A percentile compares a stretch with the other conserved stretches of the same genome.
phyloP scores from a whole-genome alignment of 352 stramenopile genomes.

The Thalassiosira mediterranea region DNA sequence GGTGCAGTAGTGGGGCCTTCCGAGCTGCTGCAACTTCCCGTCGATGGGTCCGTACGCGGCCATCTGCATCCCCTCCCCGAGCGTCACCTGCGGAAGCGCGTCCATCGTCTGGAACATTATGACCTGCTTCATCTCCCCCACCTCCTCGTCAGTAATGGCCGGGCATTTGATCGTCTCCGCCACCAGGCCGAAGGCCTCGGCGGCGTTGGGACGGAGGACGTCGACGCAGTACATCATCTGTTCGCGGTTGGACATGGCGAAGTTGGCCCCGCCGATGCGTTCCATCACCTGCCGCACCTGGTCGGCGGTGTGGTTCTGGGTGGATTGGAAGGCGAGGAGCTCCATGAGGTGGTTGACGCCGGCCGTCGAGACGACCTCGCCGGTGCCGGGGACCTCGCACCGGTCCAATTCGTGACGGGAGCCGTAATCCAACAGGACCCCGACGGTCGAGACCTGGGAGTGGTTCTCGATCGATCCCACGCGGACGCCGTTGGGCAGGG shows the following conservation, averaged over 20 bases:
- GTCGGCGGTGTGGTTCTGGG: slow-evolving; percentile 81
- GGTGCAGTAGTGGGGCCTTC: slow-evolving; percentile 80
- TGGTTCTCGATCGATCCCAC: slow-evolving; percentile 97
- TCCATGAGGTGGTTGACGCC: slow-evolving; percentile 94
- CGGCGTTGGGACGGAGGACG: slow-evolving; percentile 92
- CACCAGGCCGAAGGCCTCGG: slow-evolving; percentile 89
- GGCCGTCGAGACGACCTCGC: slow-evolving; percentile 28
- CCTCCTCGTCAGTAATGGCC: slow-evolving; percentile 85
- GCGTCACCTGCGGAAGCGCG: slow-evolving; percentile 81
- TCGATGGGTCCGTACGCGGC: slow-evolving; percentile 71
- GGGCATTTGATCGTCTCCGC: slow-evolving; percentile 71
- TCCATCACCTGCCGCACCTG: slow-evolving; percentile 88
- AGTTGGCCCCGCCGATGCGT: slow-evolving; percentile 90
- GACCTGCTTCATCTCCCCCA: slow-evolving; percentile 91
- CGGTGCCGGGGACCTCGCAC: not conserved
- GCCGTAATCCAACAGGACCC: slow-evolving; percentile 92
- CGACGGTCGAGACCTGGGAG: slow-evolving; percentile 92
- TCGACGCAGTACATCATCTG: slow-evolving; percentile 98
- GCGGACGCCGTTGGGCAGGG: slow-evolving; percentile 91
- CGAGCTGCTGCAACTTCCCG: slow-evolving; percentile 73
- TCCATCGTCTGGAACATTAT: slow-evolving; percentile 94
- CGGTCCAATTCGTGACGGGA: slow-evolving; percentile 77
- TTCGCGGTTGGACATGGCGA: slow-evolving; percentile 90
- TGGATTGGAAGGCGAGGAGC: slow-evolving; percentile 95
- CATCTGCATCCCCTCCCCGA: slow-evolving; percentile 84